Evolutionary conservation across 805 yeast species (phyloP).

Genomic region (Saccharomyces kudriavzevii): DNA sequence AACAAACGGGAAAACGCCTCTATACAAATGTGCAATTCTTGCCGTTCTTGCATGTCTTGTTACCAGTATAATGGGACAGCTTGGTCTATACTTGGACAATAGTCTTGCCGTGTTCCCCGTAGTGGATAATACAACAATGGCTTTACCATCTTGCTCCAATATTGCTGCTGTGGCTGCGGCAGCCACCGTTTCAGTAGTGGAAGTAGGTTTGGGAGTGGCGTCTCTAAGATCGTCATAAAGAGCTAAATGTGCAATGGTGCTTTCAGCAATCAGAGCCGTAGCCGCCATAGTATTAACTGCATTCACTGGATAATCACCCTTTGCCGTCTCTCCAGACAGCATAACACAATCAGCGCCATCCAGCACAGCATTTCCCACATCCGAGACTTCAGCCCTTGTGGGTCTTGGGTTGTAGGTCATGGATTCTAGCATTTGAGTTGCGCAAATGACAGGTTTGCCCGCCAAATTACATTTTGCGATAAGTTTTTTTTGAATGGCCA

Average conservation of each 20-base stretch:
- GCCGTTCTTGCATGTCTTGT: conserved; percentile 93
- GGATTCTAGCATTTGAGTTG: conserved; percentile 98
- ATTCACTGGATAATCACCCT: conserved; percentile 96
- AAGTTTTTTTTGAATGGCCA: conserved; percentile 96
- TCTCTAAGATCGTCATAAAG: conserved; percentile 82
- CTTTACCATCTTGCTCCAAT: conserved; percentile 93
- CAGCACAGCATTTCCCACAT: conserved; percentile 97
- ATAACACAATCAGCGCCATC: conserved; percentile 99
- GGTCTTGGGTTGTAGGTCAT: conserved; percentile 99
- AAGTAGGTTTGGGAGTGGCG: conserved; percentile 79
- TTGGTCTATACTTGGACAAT: conserved; percentile 94
- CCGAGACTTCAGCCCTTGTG: conserved; percentile 98
- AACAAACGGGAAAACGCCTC: conserved; percentile 97
- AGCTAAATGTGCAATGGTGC: conserved; percentile 83
- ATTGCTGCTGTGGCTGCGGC: conserved; percentile 95
- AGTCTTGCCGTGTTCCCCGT: conserved; percentile 93
- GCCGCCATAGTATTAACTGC: conserved; percentile 99
- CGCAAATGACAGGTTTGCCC: conserved; percentile 99
- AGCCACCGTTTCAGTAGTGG: conserved; percentile 93
- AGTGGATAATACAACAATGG: conserved; percentile 91
- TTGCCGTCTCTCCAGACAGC: conserved; percentile 99
- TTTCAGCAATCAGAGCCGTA: conserved; percentile 92
- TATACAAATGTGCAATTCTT: conserved; percentile 89
- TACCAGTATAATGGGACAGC: conserved; percentile 94
- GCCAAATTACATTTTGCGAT: conserved; percentile 98